Evolutionary conservation across 345 rosid genomes (phyloP).

Genomic region (Alliaria petiolata): DNA sequence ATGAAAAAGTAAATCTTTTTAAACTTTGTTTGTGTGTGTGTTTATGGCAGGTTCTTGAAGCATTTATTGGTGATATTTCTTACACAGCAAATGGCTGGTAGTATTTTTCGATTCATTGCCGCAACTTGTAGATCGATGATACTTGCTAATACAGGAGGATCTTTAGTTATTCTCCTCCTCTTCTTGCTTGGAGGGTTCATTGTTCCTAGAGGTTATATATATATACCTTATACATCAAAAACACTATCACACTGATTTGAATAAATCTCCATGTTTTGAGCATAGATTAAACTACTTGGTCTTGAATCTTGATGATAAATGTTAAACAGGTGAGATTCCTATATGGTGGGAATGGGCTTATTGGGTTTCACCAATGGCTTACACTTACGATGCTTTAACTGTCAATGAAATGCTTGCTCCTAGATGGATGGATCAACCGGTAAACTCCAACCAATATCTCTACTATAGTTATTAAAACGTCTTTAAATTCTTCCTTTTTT

Average conservation of each 20-base stretch:
- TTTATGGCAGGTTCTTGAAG: constrained; percentile 74
- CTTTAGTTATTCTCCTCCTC: constrained; percentile 58
- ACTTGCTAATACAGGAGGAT: constrained; percentile 78
- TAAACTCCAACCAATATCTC: constrained; percentile 12
- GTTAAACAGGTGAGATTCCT: constrained; percentile 61
- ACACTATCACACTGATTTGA: not conserved
- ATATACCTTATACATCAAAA: not conserved
- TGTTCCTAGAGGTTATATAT: constrained; percentile 56
- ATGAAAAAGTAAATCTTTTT: not conserved
- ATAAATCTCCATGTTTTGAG: not conserved
- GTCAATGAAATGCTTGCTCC: constrained; percentile 78
- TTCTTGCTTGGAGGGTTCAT: constrained; percentile 90
- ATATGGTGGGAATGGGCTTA: constrained; percentile 88
- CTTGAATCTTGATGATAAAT: not conserved
- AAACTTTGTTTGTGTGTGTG: too few species aligned
- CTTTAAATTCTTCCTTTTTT: not conserved
- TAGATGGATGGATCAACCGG: constrained; percentile 73
- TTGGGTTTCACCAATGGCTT: constrained; percentile 88
- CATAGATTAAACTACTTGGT: too few species aligned
- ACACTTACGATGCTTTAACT: constrained; percentile 59
- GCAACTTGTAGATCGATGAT: constrained; percentile 75
- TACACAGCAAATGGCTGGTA: constrained; percentile 85
- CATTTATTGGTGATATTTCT: constrained; percentile 55
- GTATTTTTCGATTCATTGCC: constrained; percentile 62
- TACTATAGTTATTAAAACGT: not conserved